phyloP scores from a whole-genome alignment of 2,329 filamentous ascomycete species.

The Colletotrichum liriopes region DNA sequence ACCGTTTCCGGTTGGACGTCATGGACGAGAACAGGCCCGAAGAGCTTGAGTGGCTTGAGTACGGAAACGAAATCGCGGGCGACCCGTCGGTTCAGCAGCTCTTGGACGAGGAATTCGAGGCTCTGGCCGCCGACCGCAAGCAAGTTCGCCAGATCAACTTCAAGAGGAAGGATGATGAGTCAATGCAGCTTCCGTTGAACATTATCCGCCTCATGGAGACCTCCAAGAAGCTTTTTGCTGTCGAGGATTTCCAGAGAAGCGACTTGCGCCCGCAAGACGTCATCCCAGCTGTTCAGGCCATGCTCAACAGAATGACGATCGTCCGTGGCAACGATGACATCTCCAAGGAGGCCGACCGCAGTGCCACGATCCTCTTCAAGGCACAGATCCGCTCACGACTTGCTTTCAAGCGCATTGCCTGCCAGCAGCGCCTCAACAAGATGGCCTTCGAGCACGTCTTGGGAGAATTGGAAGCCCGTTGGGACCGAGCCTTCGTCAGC shows the following conservation, averaged over 20 bases:
- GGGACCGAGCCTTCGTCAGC: constrained; percentile 86
- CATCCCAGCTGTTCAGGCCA: constrained; percentile 81
- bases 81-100: constrained; percentile 90
- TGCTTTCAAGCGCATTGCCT: constrained; percentile 93
- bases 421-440: constrained; percentile 88
- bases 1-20: constrained; percentile 88
- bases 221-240: constrained; percentile 90
- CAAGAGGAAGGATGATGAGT: constrained; percentile 82
- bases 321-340: constrained; percentile 89
- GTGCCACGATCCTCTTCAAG: constrained; percentile 93
- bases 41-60: constrained; percentile 82
- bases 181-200: constrained; percentile 94
- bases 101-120: constrained; percentile 90
- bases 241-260: constrained; percentile 88
- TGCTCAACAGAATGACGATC: constrained; percentile 85
- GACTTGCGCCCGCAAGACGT: constrained; percentile 92
- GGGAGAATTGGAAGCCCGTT: constrained; percentile 91
- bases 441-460: constrained; percentile 93
- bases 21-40: constrained; percentile 75
- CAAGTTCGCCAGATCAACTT: constrained; percentile 80
- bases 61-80: constrained; percentile 87
- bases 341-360: constrained; percentile 88
- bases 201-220: constrained; percentile 91
- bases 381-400: constrained; percentile 89
- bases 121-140: constrained; percentile 80